Evolutionary conservation across 2,329 filamentous ascomycete species (phyloP), one percentile per base, ranked within the genome.

Genomic region (Leptographium wingfieldii): DNA sequence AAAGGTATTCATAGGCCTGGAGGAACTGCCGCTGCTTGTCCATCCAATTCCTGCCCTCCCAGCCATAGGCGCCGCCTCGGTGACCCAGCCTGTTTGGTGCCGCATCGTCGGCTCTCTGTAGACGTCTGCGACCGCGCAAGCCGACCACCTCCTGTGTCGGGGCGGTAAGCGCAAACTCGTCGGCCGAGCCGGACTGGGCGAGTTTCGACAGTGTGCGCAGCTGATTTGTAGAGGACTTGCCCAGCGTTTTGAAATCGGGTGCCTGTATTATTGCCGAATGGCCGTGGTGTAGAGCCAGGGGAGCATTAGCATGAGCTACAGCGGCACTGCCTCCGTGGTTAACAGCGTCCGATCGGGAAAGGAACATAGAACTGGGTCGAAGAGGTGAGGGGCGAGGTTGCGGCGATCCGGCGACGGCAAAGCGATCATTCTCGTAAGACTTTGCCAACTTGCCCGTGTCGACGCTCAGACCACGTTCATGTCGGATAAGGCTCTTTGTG

Each of bases 1-100:
- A 99, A 46, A 99, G 86, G 70, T 99, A 99, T 72, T 99, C 94
- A 70, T 99, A 99, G 7, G 94, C 94, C 72, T 95, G 90, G 58
- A 99, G 75, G 68, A 96, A 97, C 71, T 97, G 92, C 31, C 94
- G 84, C 70, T 99, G 92, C 70, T 95, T 94, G 72, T 99, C 94
- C 92, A 99, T 99, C 94, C 94, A 99, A 70, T 92, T 95, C 56
- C 88, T 83, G 25, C 86, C 85, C 64, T 89, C 84, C 86, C 91
- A 94, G 56, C 84, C 81, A 65, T 86, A 90, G 31, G 73, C 77
- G 60, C 75, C 76, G 6, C 68, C 67, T 11, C 71, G 71, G 64
- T 77, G 76, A 63, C 78, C 74, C 52, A 77, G 73, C 27, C 76
- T 75, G 29, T 71, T 72, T 31, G 73, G 74, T 43, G 74, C 73